Conservation (phyloP, 495 filamentous ascomycete species). For the Aspergillus asperescens region DNA sequence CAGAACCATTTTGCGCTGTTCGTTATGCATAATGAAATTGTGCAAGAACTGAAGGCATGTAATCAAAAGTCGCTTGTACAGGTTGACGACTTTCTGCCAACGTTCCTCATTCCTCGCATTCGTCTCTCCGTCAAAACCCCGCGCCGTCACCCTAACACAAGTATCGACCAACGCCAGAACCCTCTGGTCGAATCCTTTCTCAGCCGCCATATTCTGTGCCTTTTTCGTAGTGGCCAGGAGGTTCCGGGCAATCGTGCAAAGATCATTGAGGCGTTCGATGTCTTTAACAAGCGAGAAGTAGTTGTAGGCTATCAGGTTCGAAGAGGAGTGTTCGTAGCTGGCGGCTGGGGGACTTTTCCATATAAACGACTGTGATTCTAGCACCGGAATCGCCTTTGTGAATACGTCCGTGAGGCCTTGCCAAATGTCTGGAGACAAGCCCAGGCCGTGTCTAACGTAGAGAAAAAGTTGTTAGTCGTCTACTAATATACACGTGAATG, state of each 20-base stretch:
- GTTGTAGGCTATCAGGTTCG: slow-evolving; percentile 73
- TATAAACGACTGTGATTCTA: slow-evolving; percentile 57
- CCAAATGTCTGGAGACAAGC: slow-evolving; percentile 61
- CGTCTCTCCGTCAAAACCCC: slow-evolving; percentile 80
- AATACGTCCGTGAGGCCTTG: slow-evolving; percentile 59
- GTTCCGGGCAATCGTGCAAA: slow-evolving; percentile 81
- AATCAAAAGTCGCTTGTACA: slow-evolving; percentile 81
- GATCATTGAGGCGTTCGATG: slow-evolving; percentile 75
- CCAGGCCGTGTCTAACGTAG: slow-evolving; percentile 40
- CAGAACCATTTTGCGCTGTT: slow-evolving; percentile 82
- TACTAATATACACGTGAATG: not conserved
- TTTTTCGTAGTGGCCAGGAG: slow-evolving; percentile 74
- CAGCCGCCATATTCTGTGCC: slow-evolving; percentile 80
- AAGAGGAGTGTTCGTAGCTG: slow-evolving; percentile 51
- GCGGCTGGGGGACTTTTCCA: slow-evolving; percentile 54
- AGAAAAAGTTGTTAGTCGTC: slow-evolving; percentile 13
- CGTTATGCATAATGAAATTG: slow-evolving; percentile 88
- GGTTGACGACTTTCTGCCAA: slow-evolving; percentile 69
- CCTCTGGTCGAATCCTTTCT: slow-evolving; percentile 70
- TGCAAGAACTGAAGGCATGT: slow-evolving; percentile 86
- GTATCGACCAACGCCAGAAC: slow-evolving; percentile 78
- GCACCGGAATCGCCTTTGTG: slow-evolving; percentile 53
- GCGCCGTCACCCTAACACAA: slow-evolving; percentile 80
- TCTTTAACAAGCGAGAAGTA: slow-evolving; percentile 71
- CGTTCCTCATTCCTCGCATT: slow-evolving; percentile 59